Evolutionary conservation across 2,329 filamentous ascomycete genomes (phyloP), one percentile per base, ranked within the genome.

Genomic region (Xylariaceae sp.): DNA sequence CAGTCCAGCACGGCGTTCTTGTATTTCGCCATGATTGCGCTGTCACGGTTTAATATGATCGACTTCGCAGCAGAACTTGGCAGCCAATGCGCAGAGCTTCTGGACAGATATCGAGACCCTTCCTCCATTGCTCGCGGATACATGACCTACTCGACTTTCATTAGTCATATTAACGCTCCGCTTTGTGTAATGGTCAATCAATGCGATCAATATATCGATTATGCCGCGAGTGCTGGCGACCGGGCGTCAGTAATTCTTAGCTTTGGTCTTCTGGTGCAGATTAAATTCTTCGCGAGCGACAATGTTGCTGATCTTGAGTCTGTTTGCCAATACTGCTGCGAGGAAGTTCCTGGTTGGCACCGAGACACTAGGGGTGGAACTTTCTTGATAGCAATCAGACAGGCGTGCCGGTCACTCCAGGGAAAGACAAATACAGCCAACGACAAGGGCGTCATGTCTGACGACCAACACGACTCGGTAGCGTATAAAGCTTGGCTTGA

Each of bases 321-420:
- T 0, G 89, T 85, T 66, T 88, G 87, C 62, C 81, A 84, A 41
- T 89, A 87, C 56, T 81, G 85, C n/a, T 87, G 86, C 55, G 82
- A 91, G 56, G 89, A 92, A 58, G 82, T 90, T 53, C 83, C 83
- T 1, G 84, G 87, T 43, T 92, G 89, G 89, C 77, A 85, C 40
- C 75, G 80, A 37, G 89, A 92, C 63, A 81, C 87, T 1, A 80
- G 88, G 53, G 89, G 89, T 13, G 89, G 89, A 2, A 84, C 84
- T 0, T 75, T 91, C 45, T 74, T 92, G 6, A 82, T 88, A 55
- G 80, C 82, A 2, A 77, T 87, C 3, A 76, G 86, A 43, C 89
- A 92, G 67, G 79, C 82, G 20, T 82, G 80, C 44, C 82, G 87
- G 42, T 87, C 89, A 18, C 72, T 92, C 16, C 87, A 91, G 67